Conservation (phyloP, 2,329 filamentous ascomycete species). For the Ascochyta clinopodiicola region DNA sequence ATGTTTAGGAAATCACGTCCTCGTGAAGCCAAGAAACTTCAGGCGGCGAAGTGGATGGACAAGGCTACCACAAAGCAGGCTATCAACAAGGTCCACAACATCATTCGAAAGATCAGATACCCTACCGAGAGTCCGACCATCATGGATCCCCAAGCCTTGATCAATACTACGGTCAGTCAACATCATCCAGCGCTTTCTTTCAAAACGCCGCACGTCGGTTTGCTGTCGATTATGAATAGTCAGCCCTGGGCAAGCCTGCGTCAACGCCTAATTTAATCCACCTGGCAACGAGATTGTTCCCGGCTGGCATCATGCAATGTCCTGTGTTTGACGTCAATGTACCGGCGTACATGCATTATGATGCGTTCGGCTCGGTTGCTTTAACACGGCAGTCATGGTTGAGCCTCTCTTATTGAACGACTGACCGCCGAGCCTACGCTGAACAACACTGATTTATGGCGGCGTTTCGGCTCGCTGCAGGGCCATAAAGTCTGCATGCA, state of each 20-base stretch:
- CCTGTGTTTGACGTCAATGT: constrained; percentile 69
- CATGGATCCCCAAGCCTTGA: constrained; percentile 63
- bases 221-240: constrained; percentile 60
- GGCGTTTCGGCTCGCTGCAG: no score
- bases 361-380: constrained; percentile 70
- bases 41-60: constrained; percentile 69
- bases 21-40: constrained; percentile 62
- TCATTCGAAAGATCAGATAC: constrained; percentile 72
- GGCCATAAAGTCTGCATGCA: no score
- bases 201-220: constrained; percentile 62
- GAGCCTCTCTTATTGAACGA: no score
- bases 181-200: constrained; percentile 62
- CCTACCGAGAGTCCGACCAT: constrained; percentile 68
- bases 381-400: no score
- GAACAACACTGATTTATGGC: no score
- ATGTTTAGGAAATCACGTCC: constrained; percentile 66
- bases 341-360: constrained; percentile 71
- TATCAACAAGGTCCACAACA: constrained; percentile 70
- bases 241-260: constrained; percentile 64
- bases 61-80: constrained; percentile 65
- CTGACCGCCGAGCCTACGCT: no score
- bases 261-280: constrained; percentile 70
- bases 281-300: constrained; percentile 72
- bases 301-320: constrained; percentile 71
- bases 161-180: constrained; percentile 63